A percentile compares a stretch with the other conserved stretches of the same genome.
These are phyloP conservation scores for Papiliotrema terrestris DNA, from an alignment of 1,284 basidiomycete species.

Conservation along the genomic window DNA sequence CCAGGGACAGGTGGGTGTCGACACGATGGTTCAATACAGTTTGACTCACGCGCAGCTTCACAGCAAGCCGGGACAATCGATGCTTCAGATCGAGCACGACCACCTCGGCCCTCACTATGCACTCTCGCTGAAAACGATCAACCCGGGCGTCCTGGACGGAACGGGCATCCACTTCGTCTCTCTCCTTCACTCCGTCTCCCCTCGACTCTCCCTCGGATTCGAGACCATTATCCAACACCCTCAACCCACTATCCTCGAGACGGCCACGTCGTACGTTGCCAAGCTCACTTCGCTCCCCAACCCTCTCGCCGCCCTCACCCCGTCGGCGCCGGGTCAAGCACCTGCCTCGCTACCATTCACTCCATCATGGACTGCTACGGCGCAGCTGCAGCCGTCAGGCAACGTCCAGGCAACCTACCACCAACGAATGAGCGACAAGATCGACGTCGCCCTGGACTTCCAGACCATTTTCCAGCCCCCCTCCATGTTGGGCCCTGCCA, in stretches of 20 bases:
- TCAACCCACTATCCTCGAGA: constrained; percentile 67
- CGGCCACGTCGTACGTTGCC: constrained; percentile 78
- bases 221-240: constrained; percentile 84
- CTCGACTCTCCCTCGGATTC: constrained; percentile 83
- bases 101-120: constrained; percentile 85
- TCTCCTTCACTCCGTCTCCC: constrained; percentile 92
- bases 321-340: constrained; percentile 26
- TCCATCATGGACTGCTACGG: constrained; percentile 87
- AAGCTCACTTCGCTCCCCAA: constrained; percentile 67
- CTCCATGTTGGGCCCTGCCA: constrained; percentile 52
- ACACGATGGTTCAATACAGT: not conserved
- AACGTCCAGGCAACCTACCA: constrained; percentile 91
- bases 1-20: constrained; percentile 73
- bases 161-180: constrained; percentile 94
- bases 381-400: constrained; percentile 80
- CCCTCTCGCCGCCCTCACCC: constrained; percentile 48
- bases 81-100: constrained; percentile 94
- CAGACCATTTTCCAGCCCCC: constrained; percentile 72
- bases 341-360: constrained; percentile 31
- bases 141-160: constrained; percentile 81
- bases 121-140: constrained; percentile 84
- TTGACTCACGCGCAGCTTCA: constrained; percentile 40
- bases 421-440: constrained; percentile 91
- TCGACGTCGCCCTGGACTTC: constrained; percentile 97
- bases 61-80: constrained; percentile 65